Conservation (phyloP, 2,329 filamentous ascomycete genomes). For the Cadophora gregata region DNA sequence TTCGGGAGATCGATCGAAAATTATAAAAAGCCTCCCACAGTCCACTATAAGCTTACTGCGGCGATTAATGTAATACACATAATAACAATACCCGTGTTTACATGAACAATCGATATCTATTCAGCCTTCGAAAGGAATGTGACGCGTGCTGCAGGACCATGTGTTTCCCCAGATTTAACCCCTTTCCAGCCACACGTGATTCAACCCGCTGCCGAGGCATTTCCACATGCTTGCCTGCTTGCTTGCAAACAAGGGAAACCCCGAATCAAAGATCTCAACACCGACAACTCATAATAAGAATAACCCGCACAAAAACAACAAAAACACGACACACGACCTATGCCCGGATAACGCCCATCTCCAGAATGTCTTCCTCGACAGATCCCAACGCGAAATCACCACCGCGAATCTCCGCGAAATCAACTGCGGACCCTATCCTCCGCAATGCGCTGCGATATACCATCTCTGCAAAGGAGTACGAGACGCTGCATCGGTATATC, state of each 20-base stretch:
- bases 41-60: background rate
- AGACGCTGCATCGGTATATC: constrained; percentile 81
- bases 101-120: background rate
- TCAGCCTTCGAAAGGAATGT: background rate
- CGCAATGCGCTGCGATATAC: constrained; percentile 89
- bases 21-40: background rate
- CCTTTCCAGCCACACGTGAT: background rate
- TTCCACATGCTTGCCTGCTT: constrained; percentile 21
- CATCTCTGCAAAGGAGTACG: constrained; percentile 84
- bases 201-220: constrained; percentile 13
- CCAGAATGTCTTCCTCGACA: constrained; percentile 14
- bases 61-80: constrained; percentile 12
- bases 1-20: background rate
- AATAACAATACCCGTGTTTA: background rate
- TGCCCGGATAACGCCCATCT: background rate
- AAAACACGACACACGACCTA: background rate
- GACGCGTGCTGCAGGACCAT: background rate
- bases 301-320: background rate
- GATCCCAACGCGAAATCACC: background rate
- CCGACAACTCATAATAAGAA: constrained; percentile 2
- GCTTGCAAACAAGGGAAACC: background rate
- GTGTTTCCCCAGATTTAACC: constrained; percentile 7
- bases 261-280: background rate
- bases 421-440: constrained; percentile 69
- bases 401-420: constrained; percentile 40